These are phyloP conservation scores for Eustoma russellianum DNA, from an alignment of 257 asterid genomes.

Conservation along the genomic window DNA sequence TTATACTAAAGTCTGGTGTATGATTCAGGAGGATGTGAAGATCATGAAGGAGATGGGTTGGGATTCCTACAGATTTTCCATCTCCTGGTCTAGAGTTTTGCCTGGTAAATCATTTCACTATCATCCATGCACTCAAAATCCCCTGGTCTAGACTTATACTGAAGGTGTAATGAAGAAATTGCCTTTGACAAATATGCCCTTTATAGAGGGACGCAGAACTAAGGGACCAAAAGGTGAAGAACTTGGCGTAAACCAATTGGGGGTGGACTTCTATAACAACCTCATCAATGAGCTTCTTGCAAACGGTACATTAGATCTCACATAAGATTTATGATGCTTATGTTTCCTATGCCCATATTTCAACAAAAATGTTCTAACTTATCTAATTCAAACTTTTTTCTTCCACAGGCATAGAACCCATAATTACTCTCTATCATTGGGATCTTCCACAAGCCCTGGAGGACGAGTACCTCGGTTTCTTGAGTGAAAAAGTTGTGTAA, in stretches of 20 bases:
- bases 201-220: constrained; percentile 1
- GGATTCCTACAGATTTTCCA: constrained; percentile 12
- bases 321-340: no score
- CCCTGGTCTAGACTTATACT: neutral
- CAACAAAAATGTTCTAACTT: neutral
- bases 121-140: neutral
- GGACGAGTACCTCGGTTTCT: constrained; percentile 5
- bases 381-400: neutral
- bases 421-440: constrained; percentile 7
- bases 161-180: neutral
- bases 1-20: neutral
- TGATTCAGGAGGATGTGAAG: neutral
- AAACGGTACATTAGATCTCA: constrained; percentile 4
- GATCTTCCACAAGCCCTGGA: constrained; percentile 8
- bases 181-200: no score
- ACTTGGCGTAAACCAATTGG: constrained; percentile 2
- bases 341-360: no score
- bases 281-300: constrained; percentile 6
- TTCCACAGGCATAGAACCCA: constrained; percentile 4
- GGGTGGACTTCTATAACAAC: constrained; percentile 4
- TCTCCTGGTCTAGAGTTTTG: constrained; percentile 14
- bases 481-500: neutral
- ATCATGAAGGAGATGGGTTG: constrained; percentile 4
- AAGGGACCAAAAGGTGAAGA: constrained; percentile 8
- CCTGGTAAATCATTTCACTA: constrained; percentile 4